A percentile compares a stretch with the other conserved stretches of the same genome.
phyloP scores from a whole-genome alignment of 108 stramenopile genomes.

The Schizochytrium sp. region DNA sequence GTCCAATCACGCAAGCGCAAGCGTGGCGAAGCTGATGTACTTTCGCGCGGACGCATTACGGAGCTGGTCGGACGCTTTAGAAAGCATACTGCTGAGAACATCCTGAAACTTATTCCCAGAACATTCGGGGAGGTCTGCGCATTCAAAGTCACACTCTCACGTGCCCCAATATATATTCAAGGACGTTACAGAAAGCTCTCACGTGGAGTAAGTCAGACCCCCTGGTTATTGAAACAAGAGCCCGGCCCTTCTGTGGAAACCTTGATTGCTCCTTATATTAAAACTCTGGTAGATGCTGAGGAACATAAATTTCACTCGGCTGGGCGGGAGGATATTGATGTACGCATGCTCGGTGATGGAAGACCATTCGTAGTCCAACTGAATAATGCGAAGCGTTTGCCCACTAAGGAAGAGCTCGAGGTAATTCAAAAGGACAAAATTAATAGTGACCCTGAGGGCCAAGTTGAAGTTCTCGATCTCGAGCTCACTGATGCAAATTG shows the following conservation, averaged over 20 bases:
- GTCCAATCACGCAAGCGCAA: not conserved
- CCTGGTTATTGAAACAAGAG: conserved; percentile 68
- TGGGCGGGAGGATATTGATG: conserved; percentile 79
- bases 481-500: conserved; percentile 46
- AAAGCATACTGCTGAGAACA: not conserved
- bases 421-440: conserved; percentile 32
- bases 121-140: not conserved
- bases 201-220: conserved; percentile 71
- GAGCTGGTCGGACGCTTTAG: not conserved
- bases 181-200: conserved; percentile 70
- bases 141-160: conserved; percentile 21
- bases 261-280: conserved; percentile 62
- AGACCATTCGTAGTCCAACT: conserved; percentile 73
- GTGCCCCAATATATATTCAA: conserved; percentile 64
- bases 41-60: not conserved
- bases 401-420: not conserved
- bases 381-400: conserved; percentile 41
- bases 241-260: conserved; percentile 66
- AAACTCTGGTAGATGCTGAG: conserved; percentile 27
- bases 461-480: conserved; percentile 36
- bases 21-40: conserved; percentile 4
- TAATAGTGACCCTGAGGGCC: not conserved
- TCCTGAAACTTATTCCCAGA: not conserved
- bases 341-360: conserved; percentile 77
- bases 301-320: conserved; percentile 65